phyloP scores from a whole-genome alignment of 768 basidiomycete species.

The Baorangia bicolor region DNA sequence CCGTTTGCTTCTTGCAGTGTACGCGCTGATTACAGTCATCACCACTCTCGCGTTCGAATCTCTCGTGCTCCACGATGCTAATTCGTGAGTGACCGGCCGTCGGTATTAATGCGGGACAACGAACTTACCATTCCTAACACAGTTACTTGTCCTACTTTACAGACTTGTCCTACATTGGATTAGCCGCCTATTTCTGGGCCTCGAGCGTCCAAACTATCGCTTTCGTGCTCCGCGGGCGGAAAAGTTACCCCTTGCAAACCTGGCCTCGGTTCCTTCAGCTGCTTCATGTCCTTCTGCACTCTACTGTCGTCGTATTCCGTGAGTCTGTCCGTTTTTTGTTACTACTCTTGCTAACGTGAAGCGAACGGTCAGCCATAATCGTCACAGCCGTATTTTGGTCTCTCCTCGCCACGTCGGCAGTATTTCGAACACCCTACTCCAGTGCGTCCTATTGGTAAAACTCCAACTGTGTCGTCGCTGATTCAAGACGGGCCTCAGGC shows the following conservation, averaged over 20 bases:
- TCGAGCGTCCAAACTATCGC: conserved; percentile 50
- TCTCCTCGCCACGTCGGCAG: conserved; percentile 42
- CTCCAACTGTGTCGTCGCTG: background rate
- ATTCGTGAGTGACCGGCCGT: conserved; percentile 32
- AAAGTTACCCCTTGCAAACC: conserved; percentile 53
- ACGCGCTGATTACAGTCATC: conserved; percentile 43
- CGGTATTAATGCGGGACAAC: background rate
- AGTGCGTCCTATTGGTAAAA: conserved; percentile 32
- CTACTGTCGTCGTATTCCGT: conserved; percentile 59
- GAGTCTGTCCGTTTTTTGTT: conserved; percentile 26
- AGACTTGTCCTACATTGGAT: conserved; percentile 57
- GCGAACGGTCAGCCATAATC: conserved; percentile 48
- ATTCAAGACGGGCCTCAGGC: conserved; percentile 32
- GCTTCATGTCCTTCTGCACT: conserved; percentile 52
- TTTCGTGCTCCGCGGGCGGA: conserved; percentile 37
- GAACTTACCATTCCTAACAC: background rate
- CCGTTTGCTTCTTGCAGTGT: conserved; percentile 50
- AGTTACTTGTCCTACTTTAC: conserved; percentile 71
- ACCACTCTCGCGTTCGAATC: conserved; percentile 29
- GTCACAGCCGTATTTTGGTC: conserved; percentile 67
- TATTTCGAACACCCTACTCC: conserved; percentile 40
- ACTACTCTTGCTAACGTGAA: background rate
- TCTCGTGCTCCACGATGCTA: conserved; percentile 31
- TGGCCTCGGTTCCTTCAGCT: conserved; percentile 59
- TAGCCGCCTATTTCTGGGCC: conserved; percentile 63